Evolutionary conservation across 2,329 filamentous ascomycete genomes (phyloP).

Genomic region (Clonostachys byssicola): DNA sequence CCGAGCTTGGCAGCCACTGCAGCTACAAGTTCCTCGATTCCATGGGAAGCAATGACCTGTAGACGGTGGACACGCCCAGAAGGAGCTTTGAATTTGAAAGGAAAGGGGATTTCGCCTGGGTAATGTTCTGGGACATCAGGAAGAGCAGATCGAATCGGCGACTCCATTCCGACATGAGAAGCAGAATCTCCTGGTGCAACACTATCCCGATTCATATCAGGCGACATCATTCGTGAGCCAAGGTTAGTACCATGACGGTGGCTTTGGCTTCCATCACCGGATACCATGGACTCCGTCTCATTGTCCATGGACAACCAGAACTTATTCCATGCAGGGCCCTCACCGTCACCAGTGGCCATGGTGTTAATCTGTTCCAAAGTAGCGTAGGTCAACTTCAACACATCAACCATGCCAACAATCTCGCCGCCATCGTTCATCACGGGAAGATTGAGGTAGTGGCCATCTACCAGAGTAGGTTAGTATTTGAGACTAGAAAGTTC

Average conservation of each 20-base stretch:
- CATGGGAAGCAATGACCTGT: slow-evolving; percentile 76
- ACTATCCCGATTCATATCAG: slow-evolving; percentile 74
- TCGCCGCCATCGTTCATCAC: slow-evolving; percentile 98
- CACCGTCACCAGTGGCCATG: slow-evolving; percentile 82
- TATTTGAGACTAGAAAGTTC: neutral
- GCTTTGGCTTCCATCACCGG: slow-evolving; percentile 76
- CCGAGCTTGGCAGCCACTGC: slow-evolving; percentile 83
- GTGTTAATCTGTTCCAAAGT: slow-evolving; percentile 97
- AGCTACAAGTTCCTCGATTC: slow-evolving; percentile 73
- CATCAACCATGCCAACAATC: slow-evolving; percentile 99
- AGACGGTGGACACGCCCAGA: slow-evolving; percentile 90
- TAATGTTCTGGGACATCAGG: slow-evolving; percentile 47
- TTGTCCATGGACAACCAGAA: slow-evolving; percentile 97
- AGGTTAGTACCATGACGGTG: slow-evolving; percentile 59
- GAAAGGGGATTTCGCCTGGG: slow-evolving; percentile 74
- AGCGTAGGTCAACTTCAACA: slow-evolving; percentile 95
- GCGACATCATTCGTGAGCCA: slow-evolving; percentile 73
- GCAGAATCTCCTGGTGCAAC: slow-evolving; percentile 92
- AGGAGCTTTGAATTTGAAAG: slow-evolving; percentile 99
- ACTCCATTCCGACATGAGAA: slow-evolving; percentile 82
- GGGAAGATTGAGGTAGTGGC: slow-evolving; percentile 94
- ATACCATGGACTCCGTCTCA: slow-evolving; percentile 94
- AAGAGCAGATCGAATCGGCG: slow-evolving; percentile 64
- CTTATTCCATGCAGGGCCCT: slow-evolving; percentile 98
- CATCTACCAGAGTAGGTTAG: slow-evolving; percentile 53